Evolutionary conservation across 1,284 basidiomycete genomes (phyloP).

Genomic region (Tilletia caries): DNA sequence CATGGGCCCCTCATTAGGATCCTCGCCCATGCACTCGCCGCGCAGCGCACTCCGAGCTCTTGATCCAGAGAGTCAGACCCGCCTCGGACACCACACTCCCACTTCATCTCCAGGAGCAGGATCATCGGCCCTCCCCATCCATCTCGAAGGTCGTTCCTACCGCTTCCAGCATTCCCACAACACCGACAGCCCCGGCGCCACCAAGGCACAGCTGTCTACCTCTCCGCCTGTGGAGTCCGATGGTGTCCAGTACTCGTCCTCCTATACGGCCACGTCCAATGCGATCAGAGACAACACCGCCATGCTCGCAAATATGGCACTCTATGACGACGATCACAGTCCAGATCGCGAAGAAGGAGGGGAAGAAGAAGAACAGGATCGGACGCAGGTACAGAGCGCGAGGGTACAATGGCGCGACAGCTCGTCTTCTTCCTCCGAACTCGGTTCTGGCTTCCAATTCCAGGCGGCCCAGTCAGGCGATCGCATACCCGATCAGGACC

Average conservation of each 20-base stretch:
- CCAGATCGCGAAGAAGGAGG: conserved; percentile 20
- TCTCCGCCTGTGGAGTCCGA: conserved; percentile 1
- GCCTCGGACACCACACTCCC: background rate
- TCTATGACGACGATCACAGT: conserved; percentile 32
- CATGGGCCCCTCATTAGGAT: background rate
- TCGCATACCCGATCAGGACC: conserved; percentile 12
- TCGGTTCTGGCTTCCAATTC: conserved; percentile 14
- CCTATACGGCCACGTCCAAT: conserved; percentile 45
- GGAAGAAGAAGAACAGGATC: conserved; percentile 23
- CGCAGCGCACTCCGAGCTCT: background rate
- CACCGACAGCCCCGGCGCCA: background rate
- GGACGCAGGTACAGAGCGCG: background rate
- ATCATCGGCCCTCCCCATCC: background rate
- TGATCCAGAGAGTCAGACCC: background rate
- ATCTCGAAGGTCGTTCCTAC: conserved; percentile 13
- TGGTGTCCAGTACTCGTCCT: conserved; percentile 21
- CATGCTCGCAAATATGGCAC: conserved; percentile 44
- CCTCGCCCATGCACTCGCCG: background rate
- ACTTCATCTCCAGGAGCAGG: background rate
- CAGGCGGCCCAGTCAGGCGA: conserved; percentile 13
- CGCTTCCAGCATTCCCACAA: conserved; percentile 5
- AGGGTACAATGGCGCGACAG: background rate
- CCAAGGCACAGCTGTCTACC: background rate
- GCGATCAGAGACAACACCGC: conserved; percentile 48
- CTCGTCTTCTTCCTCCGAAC: conserved; percentile 3